These are phyloP conservation scores for Kodamaea alishanica DNA, from an alignment of 1,139 yeast genomes.

Conservation along the genomic window DNA sequence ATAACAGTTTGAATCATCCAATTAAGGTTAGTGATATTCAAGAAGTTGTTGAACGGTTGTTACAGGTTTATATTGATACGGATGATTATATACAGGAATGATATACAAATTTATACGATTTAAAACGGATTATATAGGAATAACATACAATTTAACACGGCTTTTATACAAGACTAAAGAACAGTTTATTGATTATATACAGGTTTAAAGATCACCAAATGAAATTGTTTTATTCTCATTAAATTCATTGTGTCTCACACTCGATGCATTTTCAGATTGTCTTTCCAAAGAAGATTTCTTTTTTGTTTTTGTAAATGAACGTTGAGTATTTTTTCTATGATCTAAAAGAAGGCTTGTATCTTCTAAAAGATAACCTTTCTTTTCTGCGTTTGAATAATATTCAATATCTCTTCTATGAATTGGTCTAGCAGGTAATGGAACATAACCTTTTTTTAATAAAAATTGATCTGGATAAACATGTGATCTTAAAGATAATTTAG, in stretches of 20 bases:
- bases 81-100: slow-evolving; percentile 12
- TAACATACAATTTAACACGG: too few species aligned
- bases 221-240: slow-evolving; percentile 7
- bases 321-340: slow-evolving; percentile 21
- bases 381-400: slow-evolving; percentile 67
- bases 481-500: slow-evolving; percentile 63
- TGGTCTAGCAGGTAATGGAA: slow-evolving; percentile 87
- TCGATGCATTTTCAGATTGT: slow-evolving; percentile 33
- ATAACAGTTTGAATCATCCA: slow-evolving; percentile 10
- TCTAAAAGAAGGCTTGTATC: slow-evolving; percentile 39
- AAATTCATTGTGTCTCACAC: slow-evolving; percentile 19
- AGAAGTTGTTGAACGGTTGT: slow-evolving; percentile 34
- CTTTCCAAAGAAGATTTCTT: slow-evolving; percentile 27
- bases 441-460: slow-evolving; percentile 63
- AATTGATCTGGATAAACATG: slow-evolving; percentile 74
- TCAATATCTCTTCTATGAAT: slow-evolving; percentile 75
- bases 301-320: slow-evolving; percentile 14
- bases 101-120: neutral
- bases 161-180: too few species aligned
- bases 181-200: too few species aligned
- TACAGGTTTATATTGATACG: slow-evolving; percentile 35
- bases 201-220: too few species aligned
- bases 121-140: too few species aligned
- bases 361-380: slow-evolving; percentile 69
- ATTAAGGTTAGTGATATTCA: slow-evolving; percentile 26